Conservation (phyloP, 306 rosid species). For the Castanea mollissima region DNA sequence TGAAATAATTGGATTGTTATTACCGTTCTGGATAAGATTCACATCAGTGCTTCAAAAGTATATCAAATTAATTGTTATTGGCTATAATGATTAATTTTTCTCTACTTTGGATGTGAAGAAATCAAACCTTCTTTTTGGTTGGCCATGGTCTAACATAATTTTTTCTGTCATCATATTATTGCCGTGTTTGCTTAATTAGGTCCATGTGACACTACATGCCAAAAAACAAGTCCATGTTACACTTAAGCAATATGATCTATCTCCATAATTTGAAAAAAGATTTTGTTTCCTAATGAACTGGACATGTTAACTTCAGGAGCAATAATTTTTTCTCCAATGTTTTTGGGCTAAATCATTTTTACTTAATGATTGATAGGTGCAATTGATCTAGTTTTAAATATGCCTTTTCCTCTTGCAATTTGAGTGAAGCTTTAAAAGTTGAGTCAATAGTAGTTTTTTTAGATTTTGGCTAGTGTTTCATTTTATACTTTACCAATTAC, state of each 20-base stretch:
- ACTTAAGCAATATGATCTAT: not conserved
- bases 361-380: not conserved
- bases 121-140: not conserved
- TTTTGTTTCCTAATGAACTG: not conserved
- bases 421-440: not conserved
- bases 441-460: not conserved
- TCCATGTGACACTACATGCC: not conserved
- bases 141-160: not conserved
- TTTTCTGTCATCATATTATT: not conserved
- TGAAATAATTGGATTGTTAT: not conserved
- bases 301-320: not conserved
- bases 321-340: not conserved
- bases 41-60: no score
- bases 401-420: not conserved
- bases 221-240: no score
- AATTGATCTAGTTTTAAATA: not conserved
- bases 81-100: not conserved
- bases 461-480: not conserved
- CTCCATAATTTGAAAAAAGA: not conserved
- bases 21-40: no score
- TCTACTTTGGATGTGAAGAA: not conserved
- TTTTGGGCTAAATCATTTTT: not conserved
- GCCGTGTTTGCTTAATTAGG: not conserved
- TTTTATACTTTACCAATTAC: no score
- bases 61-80: no score